These are phyloP conservation scores for Suillus americanus DNA, from an alignment of 768 basidiomycete species.

Conservation along the genomic window DNA sequence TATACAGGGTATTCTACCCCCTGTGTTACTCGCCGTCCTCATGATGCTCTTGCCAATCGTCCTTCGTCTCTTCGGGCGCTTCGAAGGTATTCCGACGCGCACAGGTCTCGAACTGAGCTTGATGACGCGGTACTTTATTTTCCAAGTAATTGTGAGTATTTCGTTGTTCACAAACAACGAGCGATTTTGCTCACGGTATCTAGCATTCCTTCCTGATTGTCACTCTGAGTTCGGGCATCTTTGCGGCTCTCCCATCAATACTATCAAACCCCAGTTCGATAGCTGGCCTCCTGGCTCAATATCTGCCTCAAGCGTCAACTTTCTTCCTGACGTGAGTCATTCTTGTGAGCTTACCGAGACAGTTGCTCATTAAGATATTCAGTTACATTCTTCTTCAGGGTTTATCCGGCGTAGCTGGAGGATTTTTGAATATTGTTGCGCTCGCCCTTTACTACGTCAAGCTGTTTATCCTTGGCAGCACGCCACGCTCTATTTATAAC, in stretches of 20 bases:
- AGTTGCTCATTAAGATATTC: conserved; percentile 5
- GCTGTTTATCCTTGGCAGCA: conserved; percentile 82
- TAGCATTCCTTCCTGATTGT: conserved; percentile 95
- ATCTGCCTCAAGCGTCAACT: conserved; percentile 81
- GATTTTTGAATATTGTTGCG: conserved; percentile 76
- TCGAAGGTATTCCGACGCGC: conserved; percentile 88
- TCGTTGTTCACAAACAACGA: background rate
- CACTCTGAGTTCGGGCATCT: conserved; percentile 80
- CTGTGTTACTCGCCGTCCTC: conserved; percentile 83
- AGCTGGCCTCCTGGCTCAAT: conserved; percentile 68
- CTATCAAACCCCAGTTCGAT: conserved; percentile 66
- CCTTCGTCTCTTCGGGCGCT: conserved; percentile 72
- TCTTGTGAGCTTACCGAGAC: background rate
- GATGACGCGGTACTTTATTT: conserved; percentile 91
- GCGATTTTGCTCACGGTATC: background rate
- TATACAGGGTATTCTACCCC: conserved; percentile 86
- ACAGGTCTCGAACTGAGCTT: conserved; percentile 85
- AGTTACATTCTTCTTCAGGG: conserved; percentile 82
- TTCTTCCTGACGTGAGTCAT: conserved; percentile 82
- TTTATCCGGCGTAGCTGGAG: conserved; percentile 73
- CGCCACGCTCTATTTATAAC: conserved; percentile 79
- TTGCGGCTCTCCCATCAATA: conserved; percentile 65
- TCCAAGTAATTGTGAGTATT: conserved; percentile 81
- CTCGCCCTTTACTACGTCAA: conserved; percentile 89
- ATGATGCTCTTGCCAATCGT: conserved; percentile 90